These are phyloP conservation scores for Aureobasidium sp. DNA, from an alignment of 2,329 filamentous ascomycete genomes.

Conservation along the genomic window DNA sequence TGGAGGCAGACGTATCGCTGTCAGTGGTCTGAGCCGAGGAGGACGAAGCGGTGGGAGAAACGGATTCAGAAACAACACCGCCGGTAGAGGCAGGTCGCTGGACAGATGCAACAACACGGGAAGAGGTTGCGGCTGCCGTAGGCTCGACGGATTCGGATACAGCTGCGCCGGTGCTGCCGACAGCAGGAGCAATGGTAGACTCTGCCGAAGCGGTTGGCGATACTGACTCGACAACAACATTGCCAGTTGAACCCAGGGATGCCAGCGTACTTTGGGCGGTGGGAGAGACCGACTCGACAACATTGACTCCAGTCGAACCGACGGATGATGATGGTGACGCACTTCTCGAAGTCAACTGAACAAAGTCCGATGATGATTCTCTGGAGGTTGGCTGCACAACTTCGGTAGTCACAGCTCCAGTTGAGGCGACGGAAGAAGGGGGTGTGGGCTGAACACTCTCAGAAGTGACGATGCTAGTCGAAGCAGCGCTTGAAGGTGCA, in stretches of 20 bases:
- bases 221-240: background rate
- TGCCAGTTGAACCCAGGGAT: slow-evolving; percentile 7
- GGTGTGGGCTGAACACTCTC: slow-evolving; percentile 2
- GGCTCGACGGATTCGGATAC: slow-evolving; percentile 5
- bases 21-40: background rate
- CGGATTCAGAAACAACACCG: background rate
- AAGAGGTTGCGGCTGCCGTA: slow-evolving; percentile 4
- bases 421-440: background rate
- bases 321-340: background rate
- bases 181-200: background rate
- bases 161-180: background rate
- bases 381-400: slow-evolving; percentile 6
- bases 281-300: slow-evolving; percentile 4
- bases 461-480: background rate
- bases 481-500: background rate
- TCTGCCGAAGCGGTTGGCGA: slow-evolving; percentile 3
- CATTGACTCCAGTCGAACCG: slow-evolving; percentile 1
- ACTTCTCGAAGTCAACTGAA: slow-evolving; percentile 5
- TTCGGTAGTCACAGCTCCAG: background rate
- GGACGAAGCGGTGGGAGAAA: slow-evolving; percentile 4
- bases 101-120: background rate
- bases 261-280: background rate
- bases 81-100: slow-evolving; percentile 11
- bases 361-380: background rate
- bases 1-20: background rate